Percentiles rank a stretch among this genome's conserved stretches.
phyloP scores from a whole-genome alignment of 2,329 filamentous ascomycete genomes.

The Penicillium sp. region DNA sequence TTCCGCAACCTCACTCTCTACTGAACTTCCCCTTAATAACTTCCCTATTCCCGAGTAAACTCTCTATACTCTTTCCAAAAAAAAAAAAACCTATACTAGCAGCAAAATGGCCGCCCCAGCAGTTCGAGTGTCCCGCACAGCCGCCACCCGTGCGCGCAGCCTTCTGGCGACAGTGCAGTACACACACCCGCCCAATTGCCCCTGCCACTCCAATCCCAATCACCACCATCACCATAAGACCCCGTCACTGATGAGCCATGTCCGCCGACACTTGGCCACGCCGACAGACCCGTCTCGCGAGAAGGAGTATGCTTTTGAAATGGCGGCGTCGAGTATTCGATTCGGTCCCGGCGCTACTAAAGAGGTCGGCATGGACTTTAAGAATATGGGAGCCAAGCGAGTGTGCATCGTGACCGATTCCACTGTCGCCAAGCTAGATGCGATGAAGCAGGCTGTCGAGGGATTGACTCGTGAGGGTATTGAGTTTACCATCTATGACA shows the following conservation, averaged over 20 bases:
- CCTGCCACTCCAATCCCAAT: constrained; percentile 86
- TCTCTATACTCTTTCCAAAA: background rate
- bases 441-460: constrained; percentile 86
- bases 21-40: constrained; percentile 6
- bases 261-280: constrained; percentile 69
- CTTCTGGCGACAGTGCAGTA: constrained; percentile 88
- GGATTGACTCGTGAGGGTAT: constrained; percentile 77
- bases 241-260: constrained; percentile 54
- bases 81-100: background rate
- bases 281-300: constrained; percentile 70
- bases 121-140: constrained; percentile 49
- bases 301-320: constrained; percentile 98
- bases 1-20: constrained; percentile 2
- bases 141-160: constrained; percentile 53
- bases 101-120: constrained; percentile 40
- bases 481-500: constrained; percentile 76
- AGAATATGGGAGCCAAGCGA: constrained; percentile 81
- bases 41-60: background rate
- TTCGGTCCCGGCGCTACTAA: constrained; percentile 92
- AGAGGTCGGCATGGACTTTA: constrained; percentile 97
- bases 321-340: constrained; percentile 92
- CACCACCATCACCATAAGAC: constrained; percentile 72
- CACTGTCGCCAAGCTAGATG: constrained; percentile 78
- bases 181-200: constrained; percentile 82
- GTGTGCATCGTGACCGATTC: constrained; percentile 91